Evolutionary conservation across 169 alveolate species (phyloP).

Genomic region (Eimeria maxima): DNA sequence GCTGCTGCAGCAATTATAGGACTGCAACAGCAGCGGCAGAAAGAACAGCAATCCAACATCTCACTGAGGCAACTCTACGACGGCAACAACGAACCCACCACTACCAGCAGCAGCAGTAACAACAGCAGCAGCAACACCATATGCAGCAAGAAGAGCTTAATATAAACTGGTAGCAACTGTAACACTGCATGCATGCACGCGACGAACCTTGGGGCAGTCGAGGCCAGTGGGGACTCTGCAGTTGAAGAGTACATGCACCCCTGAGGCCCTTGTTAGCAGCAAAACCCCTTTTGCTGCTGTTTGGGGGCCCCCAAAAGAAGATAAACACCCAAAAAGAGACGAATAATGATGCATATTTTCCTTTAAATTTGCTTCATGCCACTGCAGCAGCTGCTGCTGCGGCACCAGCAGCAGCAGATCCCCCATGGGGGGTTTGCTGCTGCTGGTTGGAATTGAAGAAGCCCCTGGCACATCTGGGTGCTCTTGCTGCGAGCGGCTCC

Average conservation of each 20-base stretch:
- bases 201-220: background rate
- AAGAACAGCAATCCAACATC: background rate
- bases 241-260: background rate
- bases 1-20: too few species aligned
- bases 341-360: background rate
- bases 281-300: background rate
- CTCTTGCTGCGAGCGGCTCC: background rate
- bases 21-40: background rate
- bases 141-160: background rate
- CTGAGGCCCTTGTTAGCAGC: slow-evolving; percentile 30
- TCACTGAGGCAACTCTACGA: background rate
- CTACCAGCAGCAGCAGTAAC: background rate
- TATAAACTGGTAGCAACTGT: background rate
- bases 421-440: background rate
- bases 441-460: too few species aligned
- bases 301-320: background rate
- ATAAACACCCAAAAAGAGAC: background rate
- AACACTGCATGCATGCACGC: background rate
- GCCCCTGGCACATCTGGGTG: too few species aligned
- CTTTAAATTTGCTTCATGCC: background rate
- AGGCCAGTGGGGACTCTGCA: slow-evolving; percentile 13
- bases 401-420: slow-evolving; percentile 48
- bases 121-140: background rate
- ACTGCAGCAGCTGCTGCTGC: slow-evolving; percentile 36
- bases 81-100: background rate